Conservation (phyloP, 306 rosid genomes). For the Cajanus cajan region DNA sequence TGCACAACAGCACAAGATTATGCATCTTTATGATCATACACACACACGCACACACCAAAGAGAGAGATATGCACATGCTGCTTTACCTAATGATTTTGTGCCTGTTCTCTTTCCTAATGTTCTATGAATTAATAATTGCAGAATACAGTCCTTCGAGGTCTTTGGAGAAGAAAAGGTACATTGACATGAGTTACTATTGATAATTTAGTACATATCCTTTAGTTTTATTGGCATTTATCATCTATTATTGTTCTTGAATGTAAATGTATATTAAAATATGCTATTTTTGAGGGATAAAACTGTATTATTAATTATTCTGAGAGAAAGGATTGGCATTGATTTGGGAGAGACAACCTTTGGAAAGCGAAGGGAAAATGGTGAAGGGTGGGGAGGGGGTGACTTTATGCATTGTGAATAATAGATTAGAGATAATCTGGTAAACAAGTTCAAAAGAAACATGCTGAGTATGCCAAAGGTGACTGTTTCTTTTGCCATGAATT, state of each 20-base stretch:
- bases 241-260: constrained; percentile 10
- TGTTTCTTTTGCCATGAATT: constrained; percentile 3
- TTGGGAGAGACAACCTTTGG: not conserved
- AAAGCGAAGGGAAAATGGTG: constrained; percentile 9
- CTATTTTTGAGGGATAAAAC: constrained; percentile 1
- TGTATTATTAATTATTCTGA: not conserved
- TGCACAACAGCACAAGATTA: constrained; percentile 7
- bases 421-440: constrained; percentile 5
- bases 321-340: not conserved
- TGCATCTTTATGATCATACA: not conserved
- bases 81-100: constrained; percentile 19
- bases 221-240: constrained; percentile 9
- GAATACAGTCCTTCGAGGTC: constrained; percentile 70
- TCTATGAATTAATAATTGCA: constrained; percentile 50
- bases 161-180: constrained; percentile 60
- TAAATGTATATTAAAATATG: not conserved
- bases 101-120: constrained; percentile 34
- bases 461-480: not conserved
- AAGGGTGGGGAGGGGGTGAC: not conserved
- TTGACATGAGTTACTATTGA: constrained; percentile 18
- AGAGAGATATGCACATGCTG: not conserved
- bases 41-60: not conserved
- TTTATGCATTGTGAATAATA: not conserved
- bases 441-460: not conserved
- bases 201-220: not conserved